Evolutionary conservation across 495 filamentous ascomycete species (phyloP), one percentile per base, ranked within the genome.

Genomic region (Xylaria longipes): DNA sequence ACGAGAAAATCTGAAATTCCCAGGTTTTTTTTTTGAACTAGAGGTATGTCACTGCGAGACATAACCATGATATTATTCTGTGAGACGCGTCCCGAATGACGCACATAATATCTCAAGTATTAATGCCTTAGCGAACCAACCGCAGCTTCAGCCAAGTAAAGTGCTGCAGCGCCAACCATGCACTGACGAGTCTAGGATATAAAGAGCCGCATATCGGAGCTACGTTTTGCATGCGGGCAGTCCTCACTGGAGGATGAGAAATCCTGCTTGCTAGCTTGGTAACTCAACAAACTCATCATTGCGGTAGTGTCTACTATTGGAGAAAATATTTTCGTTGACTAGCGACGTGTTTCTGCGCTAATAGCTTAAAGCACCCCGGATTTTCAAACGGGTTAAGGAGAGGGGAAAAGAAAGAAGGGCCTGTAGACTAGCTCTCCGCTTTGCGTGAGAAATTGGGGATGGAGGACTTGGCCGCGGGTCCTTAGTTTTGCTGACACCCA

Each of bases 121-220:
- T 37, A 35, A 22, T 48, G 54, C 15, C 37, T 46, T 33, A 57
- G 50, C 66, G 50, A 68, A 35, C 37, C 39, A 68, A 58, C 52
- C 39, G 33, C 39, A 46, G 52, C 35, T 60, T 46, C 52, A 45
- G 39, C 31, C 41, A 31, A 48, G 62, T 45, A 45, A 43, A 11
- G 25, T 57, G n/a, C 33, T 68, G 65, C 48, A 43, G 48, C 45
- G 17, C 14, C 46, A 57, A 57, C 46, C 50, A 68, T 56, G 65
- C 20, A 45, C 52, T 25, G 50, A 20, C 35, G 37, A 68, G 29
- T 15, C 2, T 33, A 25, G 52, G 58, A 64, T 56, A 46, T 2
- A 63, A 61, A 63, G 68, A 70, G 68, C 68, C 68, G 68, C 58
- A 70, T 31, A 64, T 63, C 46, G 58, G 68, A 70, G 68, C 33